Conservation (phyloP, 2,329 filamentous ascomycete species). For the Cladosporium sp. region DNA sequence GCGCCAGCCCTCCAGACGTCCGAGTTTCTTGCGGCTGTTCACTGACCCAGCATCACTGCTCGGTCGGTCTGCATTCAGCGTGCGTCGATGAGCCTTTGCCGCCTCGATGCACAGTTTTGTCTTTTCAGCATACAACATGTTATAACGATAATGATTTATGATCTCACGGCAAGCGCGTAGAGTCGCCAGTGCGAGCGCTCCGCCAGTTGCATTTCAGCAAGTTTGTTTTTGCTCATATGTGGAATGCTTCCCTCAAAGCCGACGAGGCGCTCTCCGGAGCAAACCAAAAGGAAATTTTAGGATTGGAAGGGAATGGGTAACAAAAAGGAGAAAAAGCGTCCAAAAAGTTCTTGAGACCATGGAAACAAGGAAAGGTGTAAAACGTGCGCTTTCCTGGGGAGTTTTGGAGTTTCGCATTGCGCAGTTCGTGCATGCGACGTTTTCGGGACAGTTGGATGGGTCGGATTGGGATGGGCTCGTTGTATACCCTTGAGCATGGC, state of each 20-base stretch:
- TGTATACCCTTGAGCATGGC: constrained; percentile 15
- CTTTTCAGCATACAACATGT: constrained; percentile 18
- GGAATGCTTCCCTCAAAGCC: constrained; percentile 17
- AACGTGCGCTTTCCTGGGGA: background rate
- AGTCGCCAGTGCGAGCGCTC: constrained; percentile 20
- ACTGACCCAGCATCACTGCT: constrained; percentile 36
- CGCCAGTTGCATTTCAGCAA: constrained; percentile 20
- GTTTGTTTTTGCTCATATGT: background rate
- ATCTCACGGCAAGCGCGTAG: constrained; percentile 22
- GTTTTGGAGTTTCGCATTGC: background rate
- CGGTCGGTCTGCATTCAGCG: constrained; percentile 27
- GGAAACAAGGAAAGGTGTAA: constrained; percentile 3
- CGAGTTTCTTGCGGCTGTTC: constrained; percentile 39
- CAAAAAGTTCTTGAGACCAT: constrained; percentile 14
- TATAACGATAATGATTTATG: constrained; percentile 22
- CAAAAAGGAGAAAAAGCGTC: constrained; percentile 8
- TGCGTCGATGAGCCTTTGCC: constrained; percentile 24
- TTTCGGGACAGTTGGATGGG: background rate
- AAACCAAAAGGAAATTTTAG: background rate
- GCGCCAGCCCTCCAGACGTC: constrained; percentile 33
- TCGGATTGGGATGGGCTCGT: background rate
- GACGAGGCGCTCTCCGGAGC: constrained; percentile 10
- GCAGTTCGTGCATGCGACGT: background rate
- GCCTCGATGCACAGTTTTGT: background rate
- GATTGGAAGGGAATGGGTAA: background rate